Percentiles rank a stretch among this genome's conserved stretches.
phyloP scores from a whole-genome alignment of 352 stramenopile genomes.

The Phytopythium litorale region DNA sequence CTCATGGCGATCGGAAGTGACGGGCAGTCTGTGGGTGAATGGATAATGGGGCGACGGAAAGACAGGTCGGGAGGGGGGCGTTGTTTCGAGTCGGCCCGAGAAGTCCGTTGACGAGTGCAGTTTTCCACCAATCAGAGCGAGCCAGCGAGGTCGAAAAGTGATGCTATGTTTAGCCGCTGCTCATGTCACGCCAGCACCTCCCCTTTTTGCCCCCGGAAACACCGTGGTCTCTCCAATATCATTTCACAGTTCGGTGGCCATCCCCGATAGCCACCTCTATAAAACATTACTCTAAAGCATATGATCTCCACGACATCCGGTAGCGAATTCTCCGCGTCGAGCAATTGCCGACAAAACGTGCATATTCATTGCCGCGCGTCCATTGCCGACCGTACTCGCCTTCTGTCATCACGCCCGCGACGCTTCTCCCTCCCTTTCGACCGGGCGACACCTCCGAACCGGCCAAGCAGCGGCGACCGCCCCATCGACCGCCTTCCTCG shows the following conservation, averaged over 20 bases:
- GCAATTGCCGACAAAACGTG: background rate
- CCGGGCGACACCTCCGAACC: slow-evolving; percentile 3
- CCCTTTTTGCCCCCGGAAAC: background rate
- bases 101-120: background rate
- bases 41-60: no score
- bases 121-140: background rate
- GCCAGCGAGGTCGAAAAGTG: background rate
- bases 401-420: background rate
- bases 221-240: background rate
- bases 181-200: background rate
- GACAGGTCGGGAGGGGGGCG: background rate
- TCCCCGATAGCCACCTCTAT: background rate
- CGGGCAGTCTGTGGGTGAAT: no score
- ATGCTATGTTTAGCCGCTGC: background rate
- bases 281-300: background rate
- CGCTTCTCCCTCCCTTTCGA: slow-evolving; percentile 5
- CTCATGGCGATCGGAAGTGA: slow-evolving; percentile 55
- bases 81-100: background rate
- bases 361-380: background rate
- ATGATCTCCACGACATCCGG: background rate
- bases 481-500: background rate
- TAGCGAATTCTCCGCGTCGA: background rate
- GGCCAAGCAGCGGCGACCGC: background rate
- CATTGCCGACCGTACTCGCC: background rate
- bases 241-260: background rate